Evolutionary conservation across 2,329 filamentous ascomycete genomes (phyloP).

Genomic region (Penicillium occitanis): DNA sequence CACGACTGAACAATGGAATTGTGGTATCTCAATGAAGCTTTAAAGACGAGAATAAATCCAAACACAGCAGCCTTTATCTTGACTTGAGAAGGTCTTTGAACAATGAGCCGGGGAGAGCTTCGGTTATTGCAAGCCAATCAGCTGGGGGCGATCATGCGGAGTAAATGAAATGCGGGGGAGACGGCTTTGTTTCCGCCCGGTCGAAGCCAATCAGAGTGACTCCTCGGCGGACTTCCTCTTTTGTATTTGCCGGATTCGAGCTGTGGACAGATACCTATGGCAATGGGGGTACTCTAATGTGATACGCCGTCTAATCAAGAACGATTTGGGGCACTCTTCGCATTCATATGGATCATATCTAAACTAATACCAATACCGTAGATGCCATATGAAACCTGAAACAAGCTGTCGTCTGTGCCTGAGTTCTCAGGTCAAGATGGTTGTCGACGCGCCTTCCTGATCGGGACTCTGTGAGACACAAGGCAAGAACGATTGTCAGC

Average conservation of each 20-base stretch:
- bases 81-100: background rate
- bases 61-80: background rate
- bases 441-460: background rate
- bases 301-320: too few species aligned
- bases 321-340: too few species aligned
- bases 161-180: conserved; percentile 1
- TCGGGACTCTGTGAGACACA: background rate
- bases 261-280: too few species aligned
- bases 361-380: too few species aligned
- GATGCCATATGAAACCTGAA: too few species aligned
- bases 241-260: background rate
- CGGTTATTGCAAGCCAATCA: conserved; percentile 14
- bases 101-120: background rate
- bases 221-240: background rate
- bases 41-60: background rate
- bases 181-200: background rate
- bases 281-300: too few species aligned
- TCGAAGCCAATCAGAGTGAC: background rate
- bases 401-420: background rate
- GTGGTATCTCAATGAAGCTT: background rate
- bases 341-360: too few species aligned
- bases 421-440: background rate
- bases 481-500: background rate
- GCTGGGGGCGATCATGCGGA: background rate
- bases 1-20: background rate